These are phyloP conservation scores for Wickerhamiella slavikovae DNA, from an alignment of 805 yeast species.

Conservation along the genomic window DNA sequence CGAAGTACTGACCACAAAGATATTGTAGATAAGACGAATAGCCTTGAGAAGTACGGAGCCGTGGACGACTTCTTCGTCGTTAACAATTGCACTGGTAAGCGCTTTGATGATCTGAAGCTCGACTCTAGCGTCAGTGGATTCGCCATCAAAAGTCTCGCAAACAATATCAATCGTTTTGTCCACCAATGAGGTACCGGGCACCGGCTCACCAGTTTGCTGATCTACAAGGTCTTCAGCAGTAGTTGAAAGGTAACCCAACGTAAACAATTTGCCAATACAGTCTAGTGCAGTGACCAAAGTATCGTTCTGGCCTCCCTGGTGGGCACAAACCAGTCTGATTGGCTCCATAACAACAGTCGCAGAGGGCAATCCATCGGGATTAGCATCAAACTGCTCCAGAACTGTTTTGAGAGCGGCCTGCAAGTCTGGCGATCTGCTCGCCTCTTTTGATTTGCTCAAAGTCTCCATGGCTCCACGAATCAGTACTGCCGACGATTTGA, in stretches of 20 bases:
- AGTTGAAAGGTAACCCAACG: constrained; percentile 53
- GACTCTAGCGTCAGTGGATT: constrained; percentile 71
- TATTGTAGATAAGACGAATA: constrained; percentile 79
- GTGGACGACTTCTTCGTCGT: constrained; percentile 66
- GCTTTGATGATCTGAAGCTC: constrained; percentile 91
- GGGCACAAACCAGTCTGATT: constrained; percentile 43
- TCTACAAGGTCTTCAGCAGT: constrained; percentile 17
- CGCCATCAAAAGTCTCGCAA: constrained; percentile 73
- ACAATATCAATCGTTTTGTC: constrained; percentile 74
- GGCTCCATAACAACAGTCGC: constrained; percentile 54
- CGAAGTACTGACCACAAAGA: constrained; percentile 65
- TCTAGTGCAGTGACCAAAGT: constrained; percentile 62
- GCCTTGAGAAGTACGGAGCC: constrained; percentile 80
- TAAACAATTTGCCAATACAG: constrained; percentile 67
- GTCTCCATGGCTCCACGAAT: constrained; percentile 38
- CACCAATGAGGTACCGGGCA: constrained; percentile 37
- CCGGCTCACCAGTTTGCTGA: constrained; percentile 29
- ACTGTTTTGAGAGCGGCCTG: constrained; percentile 19
- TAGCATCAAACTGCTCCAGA: constrained; percentile 13
- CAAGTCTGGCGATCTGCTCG: constrained; percentile 25
- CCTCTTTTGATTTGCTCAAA: constrained; percentile 40
- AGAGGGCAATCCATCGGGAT: constrained; percentile 19
- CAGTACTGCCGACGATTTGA: constrained; percentile 21
- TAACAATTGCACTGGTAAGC: constrained; percentile 66
- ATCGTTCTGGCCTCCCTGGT: constrained; percentile 42